Evolutionary conservation across 768 basidiomycete species (phyloP).

Genomic region (Pisolithus albus): DNA sequence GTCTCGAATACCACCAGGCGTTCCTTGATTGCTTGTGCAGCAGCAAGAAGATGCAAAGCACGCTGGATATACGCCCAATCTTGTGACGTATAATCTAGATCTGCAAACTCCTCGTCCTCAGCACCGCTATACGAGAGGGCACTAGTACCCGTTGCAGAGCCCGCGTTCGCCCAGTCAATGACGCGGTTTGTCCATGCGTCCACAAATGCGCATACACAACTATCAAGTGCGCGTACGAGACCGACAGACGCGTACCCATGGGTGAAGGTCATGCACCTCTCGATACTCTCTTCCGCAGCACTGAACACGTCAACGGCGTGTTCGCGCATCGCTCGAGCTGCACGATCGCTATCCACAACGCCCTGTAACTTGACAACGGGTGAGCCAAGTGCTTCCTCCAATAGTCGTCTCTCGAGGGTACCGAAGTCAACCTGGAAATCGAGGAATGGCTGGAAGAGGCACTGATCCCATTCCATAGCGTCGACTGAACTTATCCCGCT

Average conservation of each 20-base stretch:
- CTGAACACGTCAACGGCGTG: conserved; percentile 68
- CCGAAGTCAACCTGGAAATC: conserved; percentile 86
- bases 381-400: conserved; percentile 53
- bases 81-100: conserved; percentile 79
- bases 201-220: conserved; percentile 64
- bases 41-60: conserved; percentile 76
- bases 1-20: conserved; percentile 63
- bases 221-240: conserved; percentile 68
- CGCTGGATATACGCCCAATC: conserved; percentile 88
- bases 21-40: conserved; percentile 66
- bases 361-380: conserved; percentile 30
- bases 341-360: conserved; percentile 31
- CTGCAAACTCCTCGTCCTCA: conserved; percentile 57
- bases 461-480: conserved; percentile 73
- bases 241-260: conserved; percentile 81
- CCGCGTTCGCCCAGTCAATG: conserved; percentile 29
- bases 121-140: conserved; percentile 21
- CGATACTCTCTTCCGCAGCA: conserved; percentile 72
- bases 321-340: conserved; percentile 66
- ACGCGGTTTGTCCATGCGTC: conserved; percentile 53
- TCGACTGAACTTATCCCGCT: conserved; percentile 12
- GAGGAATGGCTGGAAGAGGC: conserved; percentile 90
- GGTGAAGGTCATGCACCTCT: conserved; percentile 72
- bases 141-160: conserved; percentile 21
- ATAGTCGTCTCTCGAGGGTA: conserved; percentile 61